Base-by-base conservation (phyloP, 2,329 filamentous ascomycete species). In the Cytospora piceicola region DNA sequence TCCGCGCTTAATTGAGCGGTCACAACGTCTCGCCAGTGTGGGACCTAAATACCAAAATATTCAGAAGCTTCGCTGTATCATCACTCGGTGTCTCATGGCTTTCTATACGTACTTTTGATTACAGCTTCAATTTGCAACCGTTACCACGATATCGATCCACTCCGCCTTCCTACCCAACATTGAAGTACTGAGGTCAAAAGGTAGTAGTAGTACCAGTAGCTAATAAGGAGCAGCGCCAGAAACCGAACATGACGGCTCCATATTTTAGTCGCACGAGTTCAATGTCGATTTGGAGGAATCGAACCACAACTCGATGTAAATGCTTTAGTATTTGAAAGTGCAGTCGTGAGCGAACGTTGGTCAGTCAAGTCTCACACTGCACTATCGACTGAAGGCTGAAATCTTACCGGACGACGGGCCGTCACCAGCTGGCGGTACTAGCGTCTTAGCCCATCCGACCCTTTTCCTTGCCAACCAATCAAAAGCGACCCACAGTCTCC, bases 401-500 rank as follows among this genome's bases (percentile, higher is more conserved):
- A 36, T 14, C 11, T 2, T 9, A 49, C 46, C n/a, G n/a, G 0
- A n/a, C 1, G 52, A 22, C 61, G 61, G 36, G 3, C 62, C 51
- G 62, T 6, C 27, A 14, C 58, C 63, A 65, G 63, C 49, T 67
- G 62, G 61, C 27, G 9, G 11, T 0, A 12, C 22, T 49, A 49
- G 46, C 46, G 46, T 22, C 46, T 49, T 1, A 6, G n/a, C 8
- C 24, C 30, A 6, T 46, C 22, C 22, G 22, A 30, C 52, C 22
- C 54, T 49, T n/a, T 49, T 49, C 46, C 46, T n/a, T 49, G 46
- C n/a, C 46, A 49, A 27, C 66, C 66, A 67, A 67, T 67, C 62
- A 65, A 30, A 34, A 34, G 29, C 56, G 58, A 62, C 58, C 66
- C 66, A 64, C 61, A 63, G 55, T 46, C 61, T 51, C 61, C 63